Base-by-base conservation (phyloP, 2,329 filamentous ascomycete species). In the Aspergillus fischeri region DNA sequence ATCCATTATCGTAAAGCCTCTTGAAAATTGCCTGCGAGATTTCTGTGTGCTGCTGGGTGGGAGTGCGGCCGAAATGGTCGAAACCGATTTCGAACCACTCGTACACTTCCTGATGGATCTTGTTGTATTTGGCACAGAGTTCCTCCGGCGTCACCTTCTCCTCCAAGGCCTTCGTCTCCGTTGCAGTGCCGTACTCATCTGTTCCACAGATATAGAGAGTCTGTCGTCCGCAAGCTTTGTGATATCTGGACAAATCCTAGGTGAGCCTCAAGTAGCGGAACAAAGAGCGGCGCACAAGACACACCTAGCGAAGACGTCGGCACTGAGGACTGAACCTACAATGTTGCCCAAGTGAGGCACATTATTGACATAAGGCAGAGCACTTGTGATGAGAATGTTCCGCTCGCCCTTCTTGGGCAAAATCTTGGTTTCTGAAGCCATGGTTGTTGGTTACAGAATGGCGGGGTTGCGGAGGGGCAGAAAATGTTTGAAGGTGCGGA, bases 81-180 rank as follows among this genome's bases (percentile, higher is more conserved):
- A 97, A 97, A 57, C 84, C 87, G 70, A 97, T 93, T 70, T 92
- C 86, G 78, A 99, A 99, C 91, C 93, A 97, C 74, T 95, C 85
- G 76, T 97, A 97, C 64, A 97, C 89, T 51, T 89, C 90, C 67
- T 91, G 86, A 77, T 97, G 93, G 58, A 96, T 86, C 67, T 86
- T 86, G 78, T 95, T 90, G 80, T 95, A 97, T 79, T 97, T 95
- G 76, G 90, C 86, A 79, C 93, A 97, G 11, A 97, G 85, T 70
- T 92, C 84, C 67, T 89, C 83, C 24, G 93, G 92, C 11, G 88
- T 91, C 62, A 92, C 81, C 14, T 88, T 88, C 73, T 94, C 91
- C 73, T 96, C 91, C 44, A 97, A 85, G 4, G 93, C 93, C 79
- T 96, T 96, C 27, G 93, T 96, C 77, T 97, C 93, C 32, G 92